Conservation (phyloP, 495 filamentous ascomycete genomes). For the Poronia punctata region DNA sequence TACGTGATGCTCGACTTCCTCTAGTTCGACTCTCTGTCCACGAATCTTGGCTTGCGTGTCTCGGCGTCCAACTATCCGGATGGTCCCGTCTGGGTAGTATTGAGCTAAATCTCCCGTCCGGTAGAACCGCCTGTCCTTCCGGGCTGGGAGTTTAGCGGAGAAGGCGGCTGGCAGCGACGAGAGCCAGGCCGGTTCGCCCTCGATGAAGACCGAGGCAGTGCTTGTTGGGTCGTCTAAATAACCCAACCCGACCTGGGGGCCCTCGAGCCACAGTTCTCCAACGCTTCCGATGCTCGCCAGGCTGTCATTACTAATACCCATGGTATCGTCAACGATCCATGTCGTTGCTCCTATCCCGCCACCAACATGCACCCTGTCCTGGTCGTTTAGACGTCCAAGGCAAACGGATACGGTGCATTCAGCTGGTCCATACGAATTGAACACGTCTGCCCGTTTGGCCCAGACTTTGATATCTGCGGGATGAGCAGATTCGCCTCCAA, state of each 20-base stretch:
- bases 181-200: constrained; percentile 11
- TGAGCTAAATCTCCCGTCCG: constrained; percentile 32
- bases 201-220: constrained; percentile 20
- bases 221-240: constrained; percentile 32
- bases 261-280: constrained; percentile 5
- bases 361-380: no score
- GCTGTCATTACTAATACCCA: constrained; percentile 16
- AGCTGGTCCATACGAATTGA: no score
- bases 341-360: constrained; percentile 2
- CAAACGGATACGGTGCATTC: no score
- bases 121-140: constrained; percentile 25
- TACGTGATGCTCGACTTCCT: constrained; percentile 13
- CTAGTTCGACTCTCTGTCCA: constrained; percentile 21
- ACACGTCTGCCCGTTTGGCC: no score
- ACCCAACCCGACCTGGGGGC: constrained; percentile 38
- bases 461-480: no score
- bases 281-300: constrained; percentile 32
- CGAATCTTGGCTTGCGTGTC: constrained; percentile 19
- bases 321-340: constrained; percentile 26
- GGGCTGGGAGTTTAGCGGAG: no score
- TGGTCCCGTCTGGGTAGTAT: constrained; percentile 16
- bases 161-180: not conserved
- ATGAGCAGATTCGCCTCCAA: no score
- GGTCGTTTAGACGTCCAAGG: no score
- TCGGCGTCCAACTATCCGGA: constrained; percentile 13